Conservation (phyloP, 2,329 filamentous ascomycete species). For the Fusarium longipes region DNA sequence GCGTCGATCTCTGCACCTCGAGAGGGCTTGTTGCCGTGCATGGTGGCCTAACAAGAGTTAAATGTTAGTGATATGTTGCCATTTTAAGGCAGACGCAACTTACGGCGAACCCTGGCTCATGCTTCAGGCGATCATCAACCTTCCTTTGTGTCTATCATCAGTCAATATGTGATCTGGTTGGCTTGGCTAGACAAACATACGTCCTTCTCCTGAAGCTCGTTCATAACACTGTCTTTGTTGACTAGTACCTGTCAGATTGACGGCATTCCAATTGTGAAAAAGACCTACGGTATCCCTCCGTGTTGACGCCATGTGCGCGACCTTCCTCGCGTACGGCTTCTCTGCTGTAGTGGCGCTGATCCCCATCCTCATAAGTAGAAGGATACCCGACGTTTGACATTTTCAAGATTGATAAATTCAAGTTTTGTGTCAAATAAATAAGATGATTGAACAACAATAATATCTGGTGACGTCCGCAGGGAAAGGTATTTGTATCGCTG, state of each 20-base stretch:
- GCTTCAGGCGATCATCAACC: conserved; percentile 24
- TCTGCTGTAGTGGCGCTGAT: conserved; percentile 27
- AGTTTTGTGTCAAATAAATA: background rate
- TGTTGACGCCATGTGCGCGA: conserved; percentile 17
- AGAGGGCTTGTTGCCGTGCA: conserved; percentile 32
- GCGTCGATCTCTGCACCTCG: conserved; percentile 23
- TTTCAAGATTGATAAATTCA: background rate
- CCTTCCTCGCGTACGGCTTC: conserved; percentile 9
- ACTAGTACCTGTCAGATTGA: background rate
- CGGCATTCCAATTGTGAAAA: accelerated
- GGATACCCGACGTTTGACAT: conserved; percentile 33
- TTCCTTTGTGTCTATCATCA: conserved; percentile 3
- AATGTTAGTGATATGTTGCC: background rate
- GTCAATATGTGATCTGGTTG: background rate
- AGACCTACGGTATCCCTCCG: conserved; percentile 22
- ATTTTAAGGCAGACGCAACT: accelerated
- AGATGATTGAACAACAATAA: background rate
- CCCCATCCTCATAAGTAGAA: conserved; percentile 24
- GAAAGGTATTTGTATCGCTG: background rate
- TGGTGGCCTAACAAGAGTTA: conserved; percentile 1
- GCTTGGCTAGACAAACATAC: background rate
- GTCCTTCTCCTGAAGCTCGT: conserved; percentile 20
- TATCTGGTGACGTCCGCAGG: too few relatives aligned
- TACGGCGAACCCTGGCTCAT: conserved; percentile 30
- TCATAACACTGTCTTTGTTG: conserved; percentile 29